Percentiles rank a stretch among this genome's conserved stretches.
phyloP scores from a whole-genome alignment of 2,329 filamentous ascomycete species.

The Colletotrichum cuscutae region DNA sequence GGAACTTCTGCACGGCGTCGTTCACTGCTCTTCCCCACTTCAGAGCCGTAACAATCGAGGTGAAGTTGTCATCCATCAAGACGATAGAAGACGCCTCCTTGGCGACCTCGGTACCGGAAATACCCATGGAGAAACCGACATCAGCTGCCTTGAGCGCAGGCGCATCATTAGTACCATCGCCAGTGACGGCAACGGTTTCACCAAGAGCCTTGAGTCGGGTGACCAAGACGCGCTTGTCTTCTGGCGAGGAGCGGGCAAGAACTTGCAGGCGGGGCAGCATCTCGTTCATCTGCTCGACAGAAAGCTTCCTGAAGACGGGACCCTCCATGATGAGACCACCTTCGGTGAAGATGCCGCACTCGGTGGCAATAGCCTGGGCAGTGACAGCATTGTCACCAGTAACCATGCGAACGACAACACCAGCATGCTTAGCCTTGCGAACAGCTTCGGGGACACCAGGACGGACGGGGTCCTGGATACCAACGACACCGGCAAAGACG shows the following conservation, averaged over 20 bases:
- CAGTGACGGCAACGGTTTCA: conserved; percentile 71
- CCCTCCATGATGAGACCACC: conserved; percentile 75
- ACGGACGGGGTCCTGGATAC: conserved; percentile 77
- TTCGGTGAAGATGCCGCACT: conserved; percentile 71
- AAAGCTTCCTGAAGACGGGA: conserved; percentile 68
- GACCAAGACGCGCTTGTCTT: conserved; percentile 69
- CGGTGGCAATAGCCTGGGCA: conserved; percentile 71
- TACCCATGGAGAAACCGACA: conserved; percentile 76
- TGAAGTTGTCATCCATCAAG: conserved; percentile 74
- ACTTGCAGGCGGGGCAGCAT: conserved; percentile 61
- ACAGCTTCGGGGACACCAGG: conserved; percentile 74
- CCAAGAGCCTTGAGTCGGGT: conserved; percentile 63
- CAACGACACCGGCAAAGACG: conserved; percentile 76
- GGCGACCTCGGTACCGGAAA: conserved; percentile 73
- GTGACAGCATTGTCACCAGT: conserved; percentile 75
- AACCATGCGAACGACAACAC: conserved; percentile 77
- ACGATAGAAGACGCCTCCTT: conserved; percentile 77
- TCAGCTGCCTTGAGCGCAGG: conserved; percentile 73
- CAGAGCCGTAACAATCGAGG: conserved; percentile 73
- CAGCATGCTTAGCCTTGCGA: conserved; percentile 69
- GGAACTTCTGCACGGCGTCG: conserved; percentile 74
- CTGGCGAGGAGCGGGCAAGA: conserved; percentile 67
- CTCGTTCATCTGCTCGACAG: conserved; percentile 61
- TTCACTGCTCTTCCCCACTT: conserved; percentile 77
- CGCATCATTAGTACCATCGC: conserved; percentile 75